Percentiles rank a stretch among this genome's conserved stretches.
Conservation (phyloP, 2,329 filamentous ascomycete genomes). For the Botrytis pseudocinerea region DNA sequence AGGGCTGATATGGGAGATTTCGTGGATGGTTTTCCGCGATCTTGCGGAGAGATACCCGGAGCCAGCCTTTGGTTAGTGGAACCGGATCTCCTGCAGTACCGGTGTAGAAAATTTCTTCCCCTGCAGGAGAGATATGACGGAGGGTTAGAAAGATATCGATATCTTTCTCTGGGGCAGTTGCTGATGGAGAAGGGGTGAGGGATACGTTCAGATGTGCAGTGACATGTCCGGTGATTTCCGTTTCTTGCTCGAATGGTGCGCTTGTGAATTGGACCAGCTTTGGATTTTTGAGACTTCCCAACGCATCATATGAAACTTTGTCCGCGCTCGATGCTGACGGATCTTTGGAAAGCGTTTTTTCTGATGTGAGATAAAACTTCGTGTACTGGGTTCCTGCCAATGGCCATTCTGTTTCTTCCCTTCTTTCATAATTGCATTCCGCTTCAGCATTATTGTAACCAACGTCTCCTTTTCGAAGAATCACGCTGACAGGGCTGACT, state of each 20-base stretch:
- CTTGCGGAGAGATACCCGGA: background rate
- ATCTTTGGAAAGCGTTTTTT: background rate
- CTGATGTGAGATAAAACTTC: background rate
- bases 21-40: background rate
- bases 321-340: background rate
- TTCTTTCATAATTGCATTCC: background rate
- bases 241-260: background rate
- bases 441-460: slow-evolving; percentile 42
- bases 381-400: background rate
- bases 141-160: background rate
- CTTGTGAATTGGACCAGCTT: background rate
- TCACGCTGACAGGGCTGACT: slow-evolving; percentile 59
- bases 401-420: background rate
- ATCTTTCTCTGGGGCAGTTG: background rate
- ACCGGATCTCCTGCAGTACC: background rate
- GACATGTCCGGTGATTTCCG: background rate
- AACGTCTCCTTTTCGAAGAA: slow-evolving; percentile 65
- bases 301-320: background rate
- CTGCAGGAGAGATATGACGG: background rate
- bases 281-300: background rate
- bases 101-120: background rate
- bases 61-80: background rate
- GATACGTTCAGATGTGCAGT: background rate
- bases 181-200: background rate
- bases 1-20: background rate